phyloP scores from a whole-genome alignment of 371 early-diverging fungal species.

The Entomophthora muscae region DNA sequence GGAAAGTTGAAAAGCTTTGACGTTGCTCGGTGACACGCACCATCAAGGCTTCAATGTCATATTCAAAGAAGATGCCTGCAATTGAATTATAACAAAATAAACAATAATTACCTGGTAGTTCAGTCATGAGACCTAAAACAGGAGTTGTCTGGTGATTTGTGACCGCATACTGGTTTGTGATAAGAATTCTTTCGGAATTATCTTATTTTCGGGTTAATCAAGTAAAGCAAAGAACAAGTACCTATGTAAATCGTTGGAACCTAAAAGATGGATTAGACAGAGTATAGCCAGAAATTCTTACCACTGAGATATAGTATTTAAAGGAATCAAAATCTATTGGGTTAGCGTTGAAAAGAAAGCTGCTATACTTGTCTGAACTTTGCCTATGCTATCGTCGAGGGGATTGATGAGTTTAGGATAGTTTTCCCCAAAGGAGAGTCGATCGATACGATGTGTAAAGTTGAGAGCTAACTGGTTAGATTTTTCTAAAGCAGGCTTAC shows the following conservation, averaged over 20 bases:
- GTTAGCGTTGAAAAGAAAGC: not conserved
- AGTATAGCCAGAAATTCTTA: constrained; percentile 10
- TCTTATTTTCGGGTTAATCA: constrained; percentile 34
- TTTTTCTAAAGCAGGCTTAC: constrained; percentile 18
- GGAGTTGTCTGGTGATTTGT: constrained; percentile 44
- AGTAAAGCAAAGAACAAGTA: constrained; percentile 6
- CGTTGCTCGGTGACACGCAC: constrained; percentile 55
- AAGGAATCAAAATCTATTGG: constrained; percentile 45
- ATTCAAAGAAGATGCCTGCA: constrained; percentile 75
- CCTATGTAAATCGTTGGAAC: constrained; percentile 71
- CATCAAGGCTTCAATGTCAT: constrained; percentile 75
- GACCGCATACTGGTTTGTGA: constrained; percentile 87
- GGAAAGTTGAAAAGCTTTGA: constrained; percentile 41
- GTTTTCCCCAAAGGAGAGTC: constrained; percentile 68
- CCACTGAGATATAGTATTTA: constrained; percentile 65
- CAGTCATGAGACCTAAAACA: constrained; percentile 14
- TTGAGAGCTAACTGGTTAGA: constrained; percentile 42
- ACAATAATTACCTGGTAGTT: not conserved
- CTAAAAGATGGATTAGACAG: constrained; percentile 5
- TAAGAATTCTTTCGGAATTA: constrained; percentile 23
- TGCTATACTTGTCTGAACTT: constrained; percentile 30
- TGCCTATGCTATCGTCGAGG: constrained; percentile 57
- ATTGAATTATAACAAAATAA: constrained; percentile 10
- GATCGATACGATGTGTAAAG: constrained; percentile 83
- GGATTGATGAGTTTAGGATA: constrained; percentile 78